A percentile compares a stretch with the other conserved stretches of the same genome.
Conservation (phyloP, 2,329 filamentous ascomycete genomes). For the Colletotrichum nymphaeae region DNA sequence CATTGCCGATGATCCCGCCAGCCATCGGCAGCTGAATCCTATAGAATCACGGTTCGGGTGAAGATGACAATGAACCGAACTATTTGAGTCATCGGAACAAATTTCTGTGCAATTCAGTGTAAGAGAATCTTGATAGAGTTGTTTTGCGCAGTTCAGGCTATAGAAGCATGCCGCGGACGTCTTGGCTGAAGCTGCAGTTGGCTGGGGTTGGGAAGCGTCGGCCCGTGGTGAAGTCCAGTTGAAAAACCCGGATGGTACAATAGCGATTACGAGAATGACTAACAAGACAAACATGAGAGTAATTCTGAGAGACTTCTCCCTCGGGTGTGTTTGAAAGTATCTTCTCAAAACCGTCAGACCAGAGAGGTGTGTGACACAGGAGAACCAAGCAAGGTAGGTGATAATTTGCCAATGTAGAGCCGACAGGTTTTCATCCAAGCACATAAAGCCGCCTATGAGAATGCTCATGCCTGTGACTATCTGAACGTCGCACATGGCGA, state of each 20-base stretch:
- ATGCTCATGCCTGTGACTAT: conserved; percentile 45
- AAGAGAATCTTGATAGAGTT: too few species aligned
- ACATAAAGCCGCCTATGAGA: conserved; percentile 36
- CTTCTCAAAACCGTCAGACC: background rate
- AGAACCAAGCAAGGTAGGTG: conserved; percentile 47
- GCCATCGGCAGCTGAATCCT: too few species aligned
- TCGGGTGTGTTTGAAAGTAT: background rate
- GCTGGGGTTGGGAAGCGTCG: too few species aligned
- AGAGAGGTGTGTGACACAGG: conserved; percentile 42
- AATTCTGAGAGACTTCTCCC: background rate
- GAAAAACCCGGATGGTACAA: background rate
- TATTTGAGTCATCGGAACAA: too few species aligned
- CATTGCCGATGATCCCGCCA: too few species aligned
- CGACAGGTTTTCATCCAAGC: background rate
- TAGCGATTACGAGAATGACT: background rate
- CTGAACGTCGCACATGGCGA: conserved; percentile 40
- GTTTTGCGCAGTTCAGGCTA: too few species aligned
- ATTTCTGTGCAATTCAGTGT: too few species aligned
- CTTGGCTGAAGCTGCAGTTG: too few species aligned
- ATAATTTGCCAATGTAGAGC: conserved; percentile 45
- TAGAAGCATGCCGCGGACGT: too few species aligned
- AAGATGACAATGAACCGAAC: too few species aligned
- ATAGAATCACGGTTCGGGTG: too few species aligned
- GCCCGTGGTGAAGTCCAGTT: too few species aligned
- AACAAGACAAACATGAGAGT: background rate